Conservation (phyloP, 2,329 filamentous ascomycete genomes). For the Fusarium caatingaense region DNA sequence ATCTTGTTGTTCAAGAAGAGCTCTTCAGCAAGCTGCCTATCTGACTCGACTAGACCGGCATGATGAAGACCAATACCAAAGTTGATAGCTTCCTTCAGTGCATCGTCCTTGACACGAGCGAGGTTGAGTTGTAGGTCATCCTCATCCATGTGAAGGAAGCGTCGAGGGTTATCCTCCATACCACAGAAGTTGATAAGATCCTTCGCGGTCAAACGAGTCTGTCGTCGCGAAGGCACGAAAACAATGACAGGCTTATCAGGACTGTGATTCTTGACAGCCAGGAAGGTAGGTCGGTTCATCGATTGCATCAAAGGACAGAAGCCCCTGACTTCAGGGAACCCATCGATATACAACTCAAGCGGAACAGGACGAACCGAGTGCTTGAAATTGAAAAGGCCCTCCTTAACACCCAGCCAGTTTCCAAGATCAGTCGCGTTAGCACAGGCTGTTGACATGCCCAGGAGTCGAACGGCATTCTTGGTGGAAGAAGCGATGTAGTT, state of each 20-base stretch:
- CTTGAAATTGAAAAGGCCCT: constrained; percentile 95
- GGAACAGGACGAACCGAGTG: constrained; percentile 97
- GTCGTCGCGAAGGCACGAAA: constrained; percentile 93
- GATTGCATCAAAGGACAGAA: constrained; percentile 99
- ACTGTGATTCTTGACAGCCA: constrained; percentile 96
- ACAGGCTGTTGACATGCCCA: constrained; percentile 99
- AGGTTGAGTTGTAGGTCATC: constrained; percentile 92
- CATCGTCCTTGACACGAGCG: constrained; percentile 91
- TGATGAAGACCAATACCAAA: constrained; percentile 98
- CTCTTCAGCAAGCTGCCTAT: constrained; percentile 91
- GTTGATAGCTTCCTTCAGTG: constrained; percentile 90
- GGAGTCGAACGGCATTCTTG: constrained; percentile 85
- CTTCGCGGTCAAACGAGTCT: constrained; percentile 94
- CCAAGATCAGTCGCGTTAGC: constrained; percentile 94
- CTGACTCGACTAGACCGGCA: constrained; percentile 94
- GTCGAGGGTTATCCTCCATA: constrained; percentile 96
- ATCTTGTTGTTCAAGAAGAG: constrained; percentile 98
- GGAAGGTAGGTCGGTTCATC: constrained; percentile 97
- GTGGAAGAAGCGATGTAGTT: constrained; percentile 98
- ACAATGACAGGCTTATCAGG: constrained; percentile 98
- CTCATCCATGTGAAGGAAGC: constrained; percentile 94
- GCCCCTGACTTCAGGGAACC: constrained; percentile 92
- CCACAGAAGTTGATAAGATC: constrained; percentile 97
- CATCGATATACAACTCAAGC: constrained; percentile 95
- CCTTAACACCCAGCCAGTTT: constrained; percentile 97